Evolutionary conservation across 2,329 filamentous ascomycete species (phyloP), one percentile per base, ranked within the genome.

Genomic region (Lasiodiplodia theobromae): DNA sequence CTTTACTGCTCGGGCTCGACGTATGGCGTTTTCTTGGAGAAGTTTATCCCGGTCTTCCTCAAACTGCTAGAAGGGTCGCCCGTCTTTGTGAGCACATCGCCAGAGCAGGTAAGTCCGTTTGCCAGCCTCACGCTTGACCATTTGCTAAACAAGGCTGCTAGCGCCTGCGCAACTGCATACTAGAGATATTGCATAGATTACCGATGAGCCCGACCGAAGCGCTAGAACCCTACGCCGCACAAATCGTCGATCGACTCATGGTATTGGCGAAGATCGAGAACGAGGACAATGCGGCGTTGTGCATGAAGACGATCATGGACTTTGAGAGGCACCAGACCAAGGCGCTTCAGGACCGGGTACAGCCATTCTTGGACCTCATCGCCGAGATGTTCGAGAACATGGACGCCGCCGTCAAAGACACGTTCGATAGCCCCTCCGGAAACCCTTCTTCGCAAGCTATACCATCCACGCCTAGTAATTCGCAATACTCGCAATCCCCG

Each of bases 271-370:
- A 91, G 73, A 91, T 89, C 52, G 96, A 99, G 80, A 99, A 99
- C 75, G 96, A 99, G 81, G 96, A 99, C 71, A 99, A 99, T 85
- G 96, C 95, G 2, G 93, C 96, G n/a, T 84, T 99, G 71, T 97
- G 95, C 78, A 93, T 99, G 82, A 99, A 99, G 85, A 97, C 95
- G 16, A 93, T 97, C 64, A 97, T 97, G 84, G 96, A 99, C 77
- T 91, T 98, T 72, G 93, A 97, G 86, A 90, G 96, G 60, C 93
- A 97, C 77, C 95, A 98, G 80, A 88, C 91, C 68, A 96, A 95
- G 82, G 89, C 91, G 31, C 89, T 97, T 8, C 82, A 83, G n/a
- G 86, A 88, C 69, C 94, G 92, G 77, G 94, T 97, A 3, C 95
- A 98, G 79, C 87, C 89, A 2, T 99, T 99, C 79, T 83, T 99